Evolutionary conservation across 2,329 filamentous ascomycete species (phyloP).

Genomic region (Camptophora hylomeconis): DNA sequence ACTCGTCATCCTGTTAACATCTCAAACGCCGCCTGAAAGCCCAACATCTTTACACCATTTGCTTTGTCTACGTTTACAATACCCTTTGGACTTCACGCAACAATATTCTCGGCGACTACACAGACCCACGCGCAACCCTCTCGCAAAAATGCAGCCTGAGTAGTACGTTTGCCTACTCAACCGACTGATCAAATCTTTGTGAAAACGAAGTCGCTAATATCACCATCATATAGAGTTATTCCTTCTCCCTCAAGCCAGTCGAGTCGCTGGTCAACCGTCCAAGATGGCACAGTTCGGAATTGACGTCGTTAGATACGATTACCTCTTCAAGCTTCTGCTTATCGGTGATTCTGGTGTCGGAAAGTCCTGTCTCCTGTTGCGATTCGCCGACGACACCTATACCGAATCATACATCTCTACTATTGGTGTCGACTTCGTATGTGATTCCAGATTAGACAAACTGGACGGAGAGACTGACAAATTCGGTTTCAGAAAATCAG

Average conservation of each 20-base stretch:
- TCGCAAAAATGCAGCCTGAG: slow-evolving; percentile 33
- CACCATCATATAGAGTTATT: too few relatives aligned
- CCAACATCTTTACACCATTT: too few relatives aligned
- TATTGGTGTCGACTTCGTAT: slow-evolving; percentile 96
- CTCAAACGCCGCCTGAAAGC: too few relatives aligned
- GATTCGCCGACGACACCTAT: slow-evolving; percentile 98
- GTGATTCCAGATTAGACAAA: slow-evolving; percentile 30
- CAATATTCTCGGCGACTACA: too few relatives aligned
- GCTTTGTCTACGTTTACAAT: too few relatives aligned
- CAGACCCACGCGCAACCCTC: too few relatives aligned
- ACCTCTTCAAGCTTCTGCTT: slow-evolving; percentile 99
- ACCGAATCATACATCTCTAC: slow-evolving; percentile 99
- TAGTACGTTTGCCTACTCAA: slow-evolving; percentile 25
- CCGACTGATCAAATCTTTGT: too few relatives aligned
- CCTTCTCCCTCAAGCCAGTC: too few relatives aligned
- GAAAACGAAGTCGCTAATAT: too few relatives aligned
- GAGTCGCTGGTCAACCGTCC: neutral
- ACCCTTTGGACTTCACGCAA: too few relatives aligned
- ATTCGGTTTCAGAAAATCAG: slow-evolving; percentile 86
- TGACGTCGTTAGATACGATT: slow-evolving; percentile 71
- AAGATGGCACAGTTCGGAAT: slow-evolving; percentile 5
- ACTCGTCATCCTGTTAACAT: too few relatives aligned
- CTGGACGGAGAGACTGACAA: slow-evolving; percentile 21
- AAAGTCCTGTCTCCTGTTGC: slow-evolving; percentile 96
- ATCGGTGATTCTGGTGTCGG: slow-evolving; percentile 99